These are phyloP conservation scores for Aspergillus terreus DNA, from an alignment of 2,329 filamentous ascomycete genomes.

Conservation along the genomic window DNA sequence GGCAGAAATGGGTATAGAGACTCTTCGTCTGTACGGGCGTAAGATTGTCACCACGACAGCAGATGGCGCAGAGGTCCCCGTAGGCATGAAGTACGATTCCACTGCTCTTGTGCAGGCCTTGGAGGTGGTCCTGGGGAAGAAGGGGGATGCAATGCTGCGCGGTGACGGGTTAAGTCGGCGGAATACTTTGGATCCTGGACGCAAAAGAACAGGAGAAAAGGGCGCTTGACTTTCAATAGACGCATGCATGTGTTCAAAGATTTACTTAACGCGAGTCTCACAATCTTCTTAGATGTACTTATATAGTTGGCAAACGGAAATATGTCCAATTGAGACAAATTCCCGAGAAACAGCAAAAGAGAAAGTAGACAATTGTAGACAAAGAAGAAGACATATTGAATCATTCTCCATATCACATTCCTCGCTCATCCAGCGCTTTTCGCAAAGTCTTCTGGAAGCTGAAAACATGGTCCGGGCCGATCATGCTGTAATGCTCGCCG, in stretches of 20 bases:
- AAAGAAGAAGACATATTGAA: too few relatives aligned
- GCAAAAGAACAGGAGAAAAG: slow-evolving; percentile 15
- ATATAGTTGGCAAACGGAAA: too few relatives aligned
- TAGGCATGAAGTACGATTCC: slow-evolving; percentile 68
- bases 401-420: not conserved
- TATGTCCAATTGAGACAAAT: too few relatives aligned
- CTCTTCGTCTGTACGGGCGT: slow-evolving; percentile 71
- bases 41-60: slow-evolving; percentile 37
- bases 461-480: slow-evolving; percentile 34
- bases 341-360: too few relatives aligned
- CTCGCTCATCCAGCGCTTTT: not conserved
- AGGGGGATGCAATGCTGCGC: slow-evolving; percentile 49
- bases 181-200: slow-evolving; percentile 52
- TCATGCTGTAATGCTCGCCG: slow-evolving; percentile 41
- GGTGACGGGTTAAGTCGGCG: slow-evolving; percentile 47
- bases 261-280: too few relatives aligned
- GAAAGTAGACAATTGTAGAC: too few relatives aligned
- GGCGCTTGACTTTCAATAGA: not conserved
- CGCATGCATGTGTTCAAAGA: too few relatives aligned
- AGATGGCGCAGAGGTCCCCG: slow-evolving; percentile 47
- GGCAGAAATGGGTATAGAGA: slow-evolving; percentile 66
- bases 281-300: too few relatives aligned
- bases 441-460: slow-evolving; percentile 24
- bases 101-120: slow-evolving; percentile 70
- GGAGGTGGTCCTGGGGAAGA: slow-evolving; percentile 69